Percentiles rank a stretch among this genome's conserved stretches.
These are phyloP conservation scores for Zasmidium cellare DNA, from an alignment of 2,329 filamentous ascomycete genomes.

Conservation along the genomic window DNA sequence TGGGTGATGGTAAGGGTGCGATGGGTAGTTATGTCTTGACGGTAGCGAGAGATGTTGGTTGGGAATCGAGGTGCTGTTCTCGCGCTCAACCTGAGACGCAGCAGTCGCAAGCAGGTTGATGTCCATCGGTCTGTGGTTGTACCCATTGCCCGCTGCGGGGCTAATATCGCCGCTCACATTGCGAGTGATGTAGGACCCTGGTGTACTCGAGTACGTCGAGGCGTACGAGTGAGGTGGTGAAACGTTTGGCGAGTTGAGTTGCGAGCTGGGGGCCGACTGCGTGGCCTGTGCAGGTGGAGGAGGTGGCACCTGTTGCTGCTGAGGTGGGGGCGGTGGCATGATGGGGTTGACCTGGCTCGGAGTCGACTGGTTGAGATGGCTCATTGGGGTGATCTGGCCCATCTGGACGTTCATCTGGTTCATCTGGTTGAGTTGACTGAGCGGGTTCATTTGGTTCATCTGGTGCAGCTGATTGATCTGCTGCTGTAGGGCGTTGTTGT, in stretches of 20 bases:
- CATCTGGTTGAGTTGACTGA: constrained; percentile 26
- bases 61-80: constrained; percentile 50
- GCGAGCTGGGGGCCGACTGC: constrained; percentile 83
- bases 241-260: constrained; percentile 88
- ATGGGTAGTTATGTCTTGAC: constrained; percentile 28
- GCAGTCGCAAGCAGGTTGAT: constrained; percentile 71
- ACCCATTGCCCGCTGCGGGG: constrained; percentile 41
- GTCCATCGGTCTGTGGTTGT: constrained; percentile 53
- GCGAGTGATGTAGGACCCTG: constrained; percentile 58
- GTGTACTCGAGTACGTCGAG: constrained; percentile 56
- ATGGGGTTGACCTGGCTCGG: constrained; percentile 12
- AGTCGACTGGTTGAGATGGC: constrained; percentile 17
- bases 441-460: constrained; percentile 58
- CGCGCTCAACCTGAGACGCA: constrained; percentile 66
- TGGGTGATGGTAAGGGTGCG: constrained; percentile 48
- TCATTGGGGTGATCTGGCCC: constrained; percentile 18
- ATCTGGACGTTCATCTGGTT: constrained; percentile 26
- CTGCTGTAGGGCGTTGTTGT: constrained; percentile 43
- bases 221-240: constrained; percentile 88
- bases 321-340: constrained; percentile 10
- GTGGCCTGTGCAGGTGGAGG: constrained; percentile 56
- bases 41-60: constrained; percentile 39
- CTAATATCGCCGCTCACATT: constrained; percentile 52
- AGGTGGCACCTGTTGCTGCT: constrained; percentile 4
- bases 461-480: constrained; percentile 61